Evolutionary conservation across 257 asterid species (phyloP).

Genomic region (Mentha longifolia): DNA sequence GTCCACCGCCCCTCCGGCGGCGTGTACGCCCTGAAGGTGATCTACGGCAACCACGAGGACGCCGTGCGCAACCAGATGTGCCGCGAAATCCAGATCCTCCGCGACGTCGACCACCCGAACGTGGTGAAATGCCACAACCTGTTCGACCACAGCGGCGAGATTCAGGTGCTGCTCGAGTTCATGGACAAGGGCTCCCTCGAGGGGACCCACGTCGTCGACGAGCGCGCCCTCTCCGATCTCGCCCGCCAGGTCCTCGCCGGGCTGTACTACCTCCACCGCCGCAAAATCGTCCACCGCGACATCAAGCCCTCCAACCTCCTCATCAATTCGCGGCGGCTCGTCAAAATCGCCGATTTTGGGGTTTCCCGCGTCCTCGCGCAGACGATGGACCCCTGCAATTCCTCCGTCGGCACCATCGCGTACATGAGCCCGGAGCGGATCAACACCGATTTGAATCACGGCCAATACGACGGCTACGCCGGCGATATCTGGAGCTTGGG

Average conservation of each 20-base stretch:
- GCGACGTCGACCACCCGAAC: slow-evolving; percentile 80
- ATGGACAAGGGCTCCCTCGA: slow-evolving; percentile 87
- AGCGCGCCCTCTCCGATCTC: slow-evolving; percentile 63
- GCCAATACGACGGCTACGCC: slow-evolving; percentile 81
- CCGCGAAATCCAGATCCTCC: slow-evolving; percentile 92
- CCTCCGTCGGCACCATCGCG: slow-evolving; percentile 91
- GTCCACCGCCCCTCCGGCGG: slow-evolving; percentile 73
- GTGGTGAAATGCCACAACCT: slow-evolving; percentile 77
- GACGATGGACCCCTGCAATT: slow-evolving; percentile 91
- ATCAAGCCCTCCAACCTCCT: slow-evolving; percentile 83
- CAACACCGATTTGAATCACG: slow-evolving; percentile 87
- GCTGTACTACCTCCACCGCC: slow-evolving; percentile 65
- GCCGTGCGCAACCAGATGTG: slow-evolving; percentile 75
- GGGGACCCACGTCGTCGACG: slow-evolving; percentile 59
- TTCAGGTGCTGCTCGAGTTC: slow-evolving; percentile 76
- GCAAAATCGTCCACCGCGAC: slow-evolving; percentile 85
- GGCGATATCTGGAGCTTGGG: slow-evolving; percentile 97
- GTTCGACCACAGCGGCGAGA: slow-evolving; percentile 80
- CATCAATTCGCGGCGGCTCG: slow-evolving; percentile 58
- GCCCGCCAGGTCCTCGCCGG: slow-evolving; percentile 82
- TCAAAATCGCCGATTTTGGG: slow-evolving; percentile 85
- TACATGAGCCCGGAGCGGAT: slow-evolving; percentile 93
- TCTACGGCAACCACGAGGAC: slow-evolving; percentile 85
- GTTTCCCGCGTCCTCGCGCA: slow-evolving; percentile 75
- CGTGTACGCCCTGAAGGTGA: slow-evolving; percentile 75